A percentile compares a stretch with the other conserved stretches of the same genome.
These are phyloP conservation scores for Aristolochia contorta DNA, from an alignment of 164 flowering plant species.

Conservation along the genomic window DNA sequence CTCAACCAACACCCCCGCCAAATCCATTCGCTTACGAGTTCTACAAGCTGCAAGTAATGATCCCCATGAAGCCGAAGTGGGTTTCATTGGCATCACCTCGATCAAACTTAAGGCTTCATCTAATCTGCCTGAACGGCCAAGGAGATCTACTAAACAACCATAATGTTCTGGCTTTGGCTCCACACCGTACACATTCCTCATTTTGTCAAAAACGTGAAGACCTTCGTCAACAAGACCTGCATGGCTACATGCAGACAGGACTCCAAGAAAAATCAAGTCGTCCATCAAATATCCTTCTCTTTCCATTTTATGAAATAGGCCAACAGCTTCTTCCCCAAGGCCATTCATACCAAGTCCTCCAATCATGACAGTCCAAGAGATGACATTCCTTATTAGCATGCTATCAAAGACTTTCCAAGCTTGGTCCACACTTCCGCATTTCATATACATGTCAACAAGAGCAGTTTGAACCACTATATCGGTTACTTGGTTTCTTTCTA, in stretches of 20 bases:
- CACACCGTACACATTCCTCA: slow-evolving; percentile 14
- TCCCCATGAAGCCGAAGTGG: slow-evolving; percentile 27
- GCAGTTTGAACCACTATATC: slow-evolving; percentile 29
- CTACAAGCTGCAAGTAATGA: slow-evolving; percentile 30
- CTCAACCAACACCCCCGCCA: slow-evolving; percentile 17
- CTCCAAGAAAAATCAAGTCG: slow-evolving; percentile 25
- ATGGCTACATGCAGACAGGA: slow-evolving; percentile 27
- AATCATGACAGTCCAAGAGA: slow-evolving; percentile 33
- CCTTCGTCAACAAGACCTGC: slow-evolving; percentile 26
- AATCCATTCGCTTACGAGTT: slow-evolving; percentile 10
- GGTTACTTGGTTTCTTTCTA: slow-evolving; percentile 15
- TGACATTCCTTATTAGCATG: slow-evolving; percentile 20
- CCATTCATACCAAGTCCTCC: slow-evolving; percentile 28
- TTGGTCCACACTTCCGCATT: slow-evolving; percentile 24
- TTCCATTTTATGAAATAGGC: slow-evolving; percentile 21
- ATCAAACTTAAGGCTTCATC: slow-evolving; percentile 20
- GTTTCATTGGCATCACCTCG: slow-evolving; percentile 19
- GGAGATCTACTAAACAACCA: slow-evolving; percentile 32
- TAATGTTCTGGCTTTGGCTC: slow-evolving; percentile 32
- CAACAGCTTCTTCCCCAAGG: slow-evolving; percentile 18
- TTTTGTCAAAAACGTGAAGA: slow-evolving; percentile 14
- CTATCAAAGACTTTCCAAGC: slow-evolving; percentile 17
- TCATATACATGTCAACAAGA: slow-evolving; percentile 34
- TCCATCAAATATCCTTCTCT: slow-evolving; percentile 14
- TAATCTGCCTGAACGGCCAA: slow-evolving; percentile 26